Evolutionary conservation across 768 basidiomycete species (phyloP), one percentile per base, ranked within the genome.

Genomic region (Harrya chromipes): DNA sequence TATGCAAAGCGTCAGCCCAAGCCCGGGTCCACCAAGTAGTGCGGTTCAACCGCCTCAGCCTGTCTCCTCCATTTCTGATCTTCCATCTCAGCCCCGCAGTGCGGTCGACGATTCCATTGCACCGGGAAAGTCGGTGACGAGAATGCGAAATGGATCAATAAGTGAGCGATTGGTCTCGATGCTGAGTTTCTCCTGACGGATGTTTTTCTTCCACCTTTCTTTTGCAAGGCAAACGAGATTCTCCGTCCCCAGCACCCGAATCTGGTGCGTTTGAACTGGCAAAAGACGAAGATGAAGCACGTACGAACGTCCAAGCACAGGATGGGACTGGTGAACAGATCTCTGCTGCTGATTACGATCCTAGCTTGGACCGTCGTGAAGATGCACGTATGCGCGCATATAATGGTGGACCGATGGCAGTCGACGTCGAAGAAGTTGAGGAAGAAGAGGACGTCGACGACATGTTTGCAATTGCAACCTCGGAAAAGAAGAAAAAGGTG

Each of bases 301-400:
- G 78, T 31, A 73, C 72, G 8, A 75, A 77, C 47, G 72, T 70
- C 14, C 74, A 72, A 54, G 68, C 67, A 27, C 73, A 75, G 54
- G 74, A 78, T 42, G 73, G 69, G 33, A 72, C 70, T 46, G 67
- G 74, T 65, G 83, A 87, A 57, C 88, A 92, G 61, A 75, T 97
- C 38, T 88, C 84, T 26, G 94, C 94, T 19, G 94, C 93, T 39
- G 94, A 97, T 69, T 97, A 97, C 68, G 89, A 97, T 64, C 84
- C 87, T 29, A 83, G 78, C 57, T 64, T 86, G 57, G 95, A 97
- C 71, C 79, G 87, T 20, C 78, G 85, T 20, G 90, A 90, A 62
- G 91, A 94, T 54, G 89, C 92, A 53, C 83, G 83, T 50, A 82
- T 82, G 55, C 80, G 86, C 17, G 77, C 83, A 27, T 66, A 72